Base-by-base conservation (phyloP, 805 yeast species). In the Candida verbasci region DNA sequence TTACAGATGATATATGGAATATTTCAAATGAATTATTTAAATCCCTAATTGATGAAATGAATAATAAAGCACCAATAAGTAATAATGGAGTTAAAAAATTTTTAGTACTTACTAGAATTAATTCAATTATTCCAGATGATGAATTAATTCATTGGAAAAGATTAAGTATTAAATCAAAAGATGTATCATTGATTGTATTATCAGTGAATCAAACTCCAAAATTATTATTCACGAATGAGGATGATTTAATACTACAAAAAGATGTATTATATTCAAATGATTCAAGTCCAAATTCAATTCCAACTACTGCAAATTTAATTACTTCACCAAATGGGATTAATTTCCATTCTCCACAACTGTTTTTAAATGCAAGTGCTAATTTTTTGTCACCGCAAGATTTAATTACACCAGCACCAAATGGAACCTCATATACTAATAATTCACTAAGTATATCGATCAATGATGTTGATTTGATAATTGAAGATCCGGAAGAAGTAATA, bases 91-190 rank as follows among this genome's bases (percentile, higher is more conserved):
- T 80, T 1, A 78, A 77, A 55, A 71, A 73, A 24, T 82, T 77
- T 46, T 63, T 84, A 45, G 79, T 84, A 2, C 58, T 85, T 32
- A 81, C 93, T 0, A 68, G 94, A 45, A 56, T 83, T 35, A 80
- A 80, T 48, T 83, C 85, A 42, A 75, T 82, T 37, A 74, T 85
- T 26, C 87, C 89, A 0, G 94, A 85, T 56, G 93, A 85, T 55
- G 94, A 85, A 52, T 60, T 85, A 33, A 70, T 82, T 35, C 86
- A 82, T 50, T 82, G 93, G 89, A 80, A 85, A 55, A 60, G 87
- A 39, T 58, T 84, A 18, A 80, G 88, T 9, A 69, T 80, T 30
- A 74, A 73, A 38, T 73, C 73, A 30, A 65, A 67, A 40, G 72
- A 68, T 17, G 58, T 85, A 12, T 78, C 82, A 3, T 58, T 84